Base-by-base conservation (phyloP, 345 rosid species). In the Murraya koenigii region DNA sequence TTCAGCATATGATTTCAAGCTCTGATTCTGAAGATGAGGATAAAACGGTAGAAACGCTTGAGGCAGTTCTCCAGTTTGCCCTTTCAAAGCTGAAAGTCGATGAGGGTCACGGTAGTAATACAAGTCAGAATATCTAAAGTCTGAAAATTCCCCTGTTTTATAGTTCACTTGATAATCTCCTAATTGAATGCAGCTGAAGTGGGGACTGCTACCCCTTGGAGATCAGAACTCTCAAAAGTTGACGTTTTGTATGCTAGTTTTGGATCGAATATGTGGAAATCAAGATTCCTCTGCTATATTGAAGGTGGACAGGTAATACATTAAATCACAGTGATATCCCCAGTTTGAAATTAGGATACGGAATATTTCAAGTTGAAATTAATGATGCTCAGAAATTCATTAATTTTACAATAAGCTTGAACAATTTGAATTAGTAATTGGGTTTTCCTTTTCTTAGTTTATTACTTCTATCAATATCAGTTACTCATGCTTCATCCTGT, bases 231-330 rank as follows among this genome's bases (percentile, higher is more conserved):
- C 6, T 85, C 98, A 22, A 92, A 86, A 77, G 75, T 80, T 74
- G 95, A 90, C 38, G 36, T 95, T 78, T 95, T 95, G 93, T 93
- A 95, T 87, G 98, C 98, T 65, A 33, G 87, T 81, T 95, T 58
- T 84, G 98, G 98, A 71, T 92, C 93, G 69, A 95, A 88, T 86
- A 88, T 95, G 91, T 89, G 97, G 95, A 88, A 86, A 79, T 67
- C 90, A 10, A 88, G 98, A 84, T 90, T 95, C 82, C 85, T 89
- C 32, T 93, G 98, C 90, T 95, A 93, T 76, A 87, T 95, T 76
- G 78, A 88, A 84, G 98, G 97, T 25, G 98, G 98, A 75, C 90
- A 88, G 94, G 97, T 95, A 86, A 80, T 72, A 52, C 7, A 19
- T 35, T 19, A 54, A 33, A 70, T 70, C 25, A 32, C 61, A 30